Base-by-base conservation (phyloP, 768 basidiomycete species). In the Lactifluus piperatus region DNA sequence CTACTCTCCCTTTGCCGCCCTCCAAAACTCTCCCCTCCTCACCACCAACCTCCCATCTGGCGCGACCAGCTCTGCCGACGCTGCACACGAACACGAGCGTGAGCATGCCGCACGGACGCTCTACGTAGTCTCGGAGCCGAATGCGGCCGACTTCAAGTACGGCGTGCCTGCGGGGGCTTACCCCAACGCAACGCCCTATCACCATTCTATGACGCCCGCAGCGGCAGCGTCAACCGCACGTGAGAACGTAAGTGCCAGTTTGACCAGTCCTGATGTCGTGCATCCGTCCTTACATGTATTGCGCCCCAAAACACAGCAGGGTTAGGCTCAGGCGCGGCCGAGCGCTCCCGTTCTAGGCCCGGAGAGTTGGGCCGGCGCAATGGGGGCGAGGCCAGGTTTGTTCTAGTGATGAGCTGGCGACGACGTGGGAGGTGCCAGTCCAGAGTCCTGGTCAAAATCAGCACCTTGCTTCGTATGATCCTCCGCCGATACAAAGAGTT, bases 61-160 rank as follows among this genome's bases (percentile, higher is more conserved):
- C 29, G 51, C 66, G 43, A 14, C 39, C 37, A 20, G 18, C 5
- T 20, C 52, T 18, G 16, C 37, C 22, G 57, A 71, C 4, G 51
- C 71, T 13, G 65, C 75, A 11, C 85, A 88, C 71, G 84, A 87
- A 69, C 88, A 87, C 68, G 78, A 85, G 64, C 68, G 71, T 26
- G 83, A 85, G 65, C 69, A 73, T 36, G 82, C 81, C 34, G 76
- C 77, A 30, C 82, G 77, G 57, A 84, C 83, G 34, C 54, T 65
- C 54, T 85, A 88, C 66, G 84, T 88, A 62, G 86, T 88, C 62
- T 86, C 84, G 32, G 77, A 85, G 68, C 86, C 86, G 39, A 84
- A 88, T 71, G 77, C 80, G 34, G 73, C 81, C 56, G 69, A 82
- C 56, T 78, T 76, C 44, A 79, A 80, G 32, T 87, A 86, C 65